Conservation (phyloP, 2,329 filamentous ascomycete species). For the Stagonosporopsis tanaceti region DNA sequence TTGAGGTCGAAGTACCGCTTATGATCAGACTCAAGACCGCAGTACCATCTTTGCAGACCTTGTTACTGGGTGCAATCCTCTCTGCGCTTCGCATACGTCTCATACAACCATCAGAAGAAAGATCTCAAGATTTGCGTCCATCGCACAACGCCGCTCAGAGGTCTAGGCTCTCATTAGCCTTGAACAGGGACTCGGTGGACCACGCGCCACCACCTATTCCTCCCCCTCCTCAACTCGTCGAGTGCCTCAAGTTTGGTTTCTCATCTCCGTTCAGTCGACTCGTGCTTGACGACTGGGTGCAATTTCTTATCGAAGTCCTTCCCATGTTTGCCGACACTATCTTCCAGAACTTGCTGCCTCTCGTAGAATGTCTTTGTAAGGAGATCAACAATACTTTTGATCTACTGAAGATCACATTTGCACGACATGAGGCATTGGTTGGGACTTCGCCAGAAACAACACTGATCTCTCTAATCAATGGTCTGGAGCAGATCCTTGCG, state of each 20-base stretch:
- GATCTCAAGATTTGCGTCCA: conserved; percentile 30
- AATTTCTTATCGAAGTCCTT: conserved; percentile 82
- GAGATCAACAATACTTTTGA: conserved; percentile 78
- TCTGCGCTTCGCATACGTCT: conserved; percentile 71
- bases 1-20: conserved; percentile 74
- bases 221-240: conserved; percentile 77
- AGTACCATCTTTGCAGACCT: conserved; percentile 74
- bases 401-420: conserved; percentile 72
- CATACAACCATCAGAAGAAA: conserved; percentile 38
- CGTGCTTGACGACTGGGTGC: conserved; percentile 90
- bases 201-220: conserved; percentile 45
- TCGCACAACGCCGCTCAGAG: conserved; percentile 33
- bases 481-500: conserved; percentile 88
- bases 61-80: conserved; percentile 80
- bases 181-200: conserved; percentile 42
- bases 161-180: conserved; percentile 41
- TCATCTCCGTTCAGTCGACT: conserved; percentile 75
- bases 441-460: conserved; percentile 70
- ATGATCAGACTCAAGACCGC: conserved; percentile 70
- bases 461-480: conserved; percentile 86
- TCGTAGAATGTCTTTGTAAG: conserved; percentile 87
- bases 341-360: conserved; percentile 87
- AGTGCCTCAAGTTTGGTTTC: conserved; percentile 83
- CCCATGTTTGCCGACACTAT: conserved; percentile 84
- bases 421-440: conserved; percentile 40